Evolutionary conservation across 129 eudicot genomes (phyloP).

Genomic region (Chrysanthemum makinoi): DNA sequence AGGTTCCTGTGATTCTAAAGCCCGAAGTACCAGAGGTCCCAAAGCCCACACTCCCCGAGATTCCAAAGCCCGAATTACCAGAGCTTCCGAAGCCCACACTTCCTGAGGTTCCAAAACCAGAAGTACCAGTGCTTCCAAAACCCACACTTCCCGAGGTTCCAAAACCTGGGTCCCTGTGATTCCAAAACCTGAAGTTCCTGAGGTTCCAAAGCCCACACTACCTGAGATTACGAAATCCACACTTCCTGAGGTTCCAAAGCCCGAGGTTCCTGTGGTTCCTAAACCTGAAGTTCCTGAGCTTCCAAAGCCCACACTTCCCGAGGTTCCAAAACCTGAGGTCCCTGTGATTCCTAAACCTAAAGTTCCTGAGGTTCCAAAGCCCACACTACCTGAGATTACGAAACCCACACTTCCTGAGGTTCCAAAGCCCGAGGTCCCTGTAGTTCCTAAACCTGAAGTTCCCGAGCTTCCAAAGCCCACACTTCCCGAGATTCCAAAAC

Average conservation of each 20-base stretch:
- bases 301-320: neutral
- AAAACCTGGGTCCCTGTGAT: slow-evolving; percentile 7
- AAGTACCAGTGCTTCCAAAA: slow-evolving; percentile 5
- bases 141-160: slow-evolving; percentile 3
- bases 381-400: neutral
- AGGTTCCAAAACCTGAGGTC: neutral
- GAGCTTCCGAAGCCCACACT: slow-evolving; percentile 5
- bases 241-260: slow-evolving; percentile 2
- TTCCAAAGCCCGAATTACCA: slow-evolving; percentile 16
- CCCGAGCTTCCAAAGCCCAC: neutral
- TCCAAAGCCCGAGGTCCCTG: too few relatives aligned
- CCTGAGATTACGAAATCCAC: slow-evolving; percentile 13
- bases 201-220: slow-evolving; percentile 13
- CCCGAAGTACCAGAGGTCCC: too few relatives aligned
- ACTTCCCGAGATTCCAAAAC: neutral
- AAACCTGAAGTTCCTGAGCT: neutral
- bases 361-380: slow-evolving; percentile 9
- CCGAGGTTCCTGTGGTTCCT: slow-evolving; percentile 1
- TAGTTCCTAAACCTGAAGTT: too few relatives aligned
- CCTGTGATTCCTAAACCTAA: slow-evolving; percentile 5
- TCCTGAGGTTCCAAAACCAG: slow-evolving; percentile 22
- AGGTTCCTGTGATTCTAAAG: too few relatives aligned
- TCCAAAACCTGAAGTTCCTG: slow-evolving; percentile 18
- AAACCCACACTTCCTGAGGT: too few relatives aligned
- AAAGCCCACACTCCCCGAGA: neutral